Evolutionary conservation across 1,284 basidiomycete genomes (phyloP), one percentile per base, ranked within the genome.

Genomic region (Leccinum solheimii): DNA sequence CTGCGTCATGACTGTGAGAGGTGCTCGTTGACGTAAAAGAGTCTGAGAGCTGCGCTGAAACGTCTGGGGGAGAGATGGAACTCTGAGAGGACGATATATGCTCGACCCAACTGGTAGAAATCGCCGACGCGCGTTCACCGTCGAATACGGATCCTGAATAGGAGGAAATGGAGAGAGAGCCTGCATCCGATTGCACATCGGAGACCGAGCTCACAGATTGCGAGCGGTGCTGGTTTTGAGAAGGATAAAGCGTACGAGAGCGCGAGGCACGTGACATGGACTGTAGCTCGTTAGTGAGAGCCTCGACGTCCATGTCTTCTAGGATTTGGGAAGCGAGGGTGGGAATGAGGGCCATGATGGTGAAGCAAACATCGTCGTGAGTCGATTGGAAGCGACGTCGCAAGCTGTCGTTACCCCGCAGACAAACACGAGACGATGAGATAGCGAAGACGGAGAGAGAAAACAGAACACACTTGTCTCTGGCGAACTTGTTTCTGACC

Each of bases 351-450:
- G 91, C 88, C 72, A 93, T 86, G 45, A 93, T 80, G 1, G 92
- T 95, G 71, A 89, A 97, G 11, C 86, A 86, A 53, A 87, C 84
- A 72, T 96, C 91, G 64, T 94, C 87, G 67, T 92, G 90, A 57
- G 91, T 94, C 69, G 93, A 87, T 49, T 85, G 80, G 73, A 95
- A 97, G 48, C 95, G 81, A 55, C 87, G 80, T 56, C 86, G 83
- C 27, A 97, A 79, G 68, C 92, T 95, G 49, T 34, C 48, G 13
- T 13, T 13, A 21, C 34, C 11, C 58, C 60, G 49, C 13, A 23
- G 67, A 57, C n/a, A 58, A 57, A 38, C 23, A 51, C 62, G 16
- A 69, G 57, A 32, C 50, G 30, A 55, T 52, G 58, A 32, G 58
- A 32, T 55, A 27, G 52, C 43, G 59, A 32, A 49, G 36, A 59